phyloP scores from a whole-genome alignment of 164 flowering plant species.

The Dillenia suffruticosa region DNA sequence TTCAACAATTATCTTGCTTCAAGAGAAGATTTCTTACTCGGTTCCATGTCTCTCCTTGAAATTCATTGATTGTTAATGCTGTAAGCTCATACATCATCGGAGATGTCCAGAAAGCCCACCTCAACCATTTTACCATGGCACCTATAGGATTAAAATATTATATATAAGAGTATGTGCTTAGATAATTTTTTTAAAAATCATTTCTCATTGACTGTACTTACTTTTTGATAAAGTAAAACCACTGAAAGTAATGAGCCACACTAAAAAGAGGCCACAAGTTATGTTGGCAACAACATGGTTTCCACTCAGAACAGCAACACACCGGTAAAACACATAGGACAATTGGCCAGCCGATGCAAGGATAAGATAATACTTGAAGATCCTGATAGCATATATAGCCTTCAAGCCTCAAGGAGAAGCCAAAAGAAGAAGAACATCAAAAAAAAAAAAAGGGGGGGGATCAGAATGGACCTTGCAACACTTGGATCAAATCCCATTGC shows the following conservation, averaged over 20 bases:
- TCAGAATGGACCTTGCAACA: constrained; percentile 21
- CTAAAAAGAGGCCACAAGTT: constrained; percentile 20
- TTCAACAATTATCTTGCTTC: neutral
- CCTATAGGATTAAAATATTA: constrained; percentile 5
- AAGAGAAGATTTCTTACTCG: constrained; percentile 8
- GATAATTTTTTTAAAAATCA: neutral
- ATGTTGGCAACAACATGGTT: constrained; percentile 33
- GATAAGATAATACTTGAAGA: constrained; percentile 33
- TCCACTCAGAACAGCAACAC: constrained; percentile 29
- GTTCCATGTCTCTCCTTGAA: constrained; percentile 26
- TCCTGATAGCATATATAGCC: constrained; percentile 22
- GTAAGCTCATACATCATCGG: constrained; percentile 25
- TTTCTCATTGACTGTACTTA: constrained; percentile 2
- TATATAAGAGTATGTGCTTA: neutral
- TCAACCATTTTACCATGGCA: constrained; percentile 28
- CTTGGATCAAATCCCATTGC: constrained; percentile 40
- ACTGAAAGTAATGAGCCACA: constrained; percentile 14
- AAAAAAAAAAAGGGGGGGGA: too few relatives aligned
- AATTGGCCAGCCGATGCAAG: constrained; percentile 29
- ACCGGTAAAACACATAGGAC: constrained; percentile 37
- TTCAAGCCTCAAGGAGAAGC: neutral
- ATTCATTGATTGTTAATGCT: constrained; percentile 27
- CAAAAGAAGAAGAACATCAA: neutral
- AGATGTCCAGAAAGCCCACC: constrained; percentile 33
- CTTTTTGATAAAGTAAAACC: constrained; percentile 45